Evolutionary conservation across 2,329 filamentous ascomycete species (phyloP), one percentile per base, ranked within the genome.

Genomic region (Cladophialophora carrionii): DNA sequence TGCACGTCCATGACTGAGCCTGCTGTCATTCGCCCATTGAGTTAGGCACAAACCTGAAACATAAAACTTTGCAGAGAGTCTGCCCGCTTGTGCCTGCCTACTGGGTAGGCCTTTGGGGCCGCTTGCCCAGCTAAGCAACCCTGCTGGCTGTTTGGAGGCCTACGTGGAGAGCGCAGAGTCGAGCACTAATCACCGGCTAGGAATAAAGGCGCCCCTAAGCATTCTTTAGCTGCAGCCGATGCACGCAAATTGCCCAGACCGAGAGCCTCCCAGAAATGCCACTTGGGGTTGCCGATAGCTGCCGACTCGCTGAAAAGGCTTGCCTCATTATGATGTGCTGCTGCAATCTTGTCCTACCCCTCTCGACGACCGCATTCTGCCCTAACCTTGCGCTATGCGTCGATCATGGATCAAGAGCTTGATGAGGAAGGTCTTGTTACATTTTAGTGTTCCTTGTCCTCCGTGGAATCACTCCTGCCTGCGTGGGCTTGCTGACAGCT

Each of bases 321-420:
- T 32, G 59, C 59, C 57, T 24, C 48, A 32, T 52, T 12, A 61
- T 65, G 63, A 62, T 62, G 63, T 65, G 63, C 63, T 49, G 48
- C 32, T 49, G 59, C 41, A 8, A 58, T 37, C 37, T 29, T 53
- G 57, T 32, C 55, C 43, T 31, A 54, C 17, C 63, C 58, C 34
- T 29, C 56, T 22, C 41, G n/a, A 60, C 52, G 31, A 52, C 57
- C 52, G 41, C 32, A 26, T 43, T 52, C 29, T 55, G 41, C 63
- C 53, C 52, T 56, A 62, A 37, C 24, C 41, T 51, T 59, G 52
- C 65, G 65, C 65, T 67, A 67, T 62, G 41, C 29, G 65, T 67
- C 62, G 65, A 67, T 67, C 65, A 67, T 62, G 49, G 55, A 57
- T 46, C 26, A 31, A 37, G 32, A 9, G 57, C 43, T 53, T 32